Conservation (phyloP, 1,284 basidiomycete genomes). For the Xerocomus nothofagi region DNA sequence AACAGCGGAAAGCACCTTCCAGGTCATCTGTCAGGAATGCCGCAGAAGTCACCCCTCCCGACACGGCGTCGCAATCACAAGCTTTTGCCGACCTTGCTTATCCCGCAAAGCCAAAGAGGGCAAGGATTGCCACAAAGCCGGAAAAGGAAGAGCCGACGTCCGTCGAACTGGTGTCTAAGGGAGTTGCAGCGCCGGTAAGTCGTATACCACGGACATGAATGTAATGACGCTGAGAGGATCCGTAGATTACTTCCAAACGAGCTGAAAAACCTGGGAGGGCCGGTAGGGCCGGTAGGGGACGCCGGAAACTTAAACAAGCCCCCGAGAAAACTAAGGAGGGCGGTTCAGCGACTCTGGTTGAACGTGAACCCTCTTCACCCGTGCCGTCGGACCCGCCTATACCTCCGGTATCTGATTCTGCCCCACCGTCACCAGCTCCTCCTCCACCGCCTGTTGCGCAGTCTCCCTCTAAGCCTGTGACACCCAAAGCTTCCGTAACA, state of each 20-base stretch:
- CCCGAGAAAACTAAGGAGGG: slow-evolving; percentile 20
- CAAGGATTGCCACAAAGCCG: slow-evolving; percentile 27
- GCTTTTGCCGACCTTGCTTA: slow-evolving; percentile 21
- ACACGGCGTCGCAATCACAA: slow-evolving; percentile 16
- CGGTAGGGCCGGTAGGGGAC: slow-evolving; percentile 19
- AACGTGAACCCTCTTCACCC: slow-evolving; percentile 16
- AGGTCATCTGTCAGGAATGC: slow-evolving; percentile 20
- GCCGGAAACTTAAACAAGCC: slow-evolving; percentile 25
- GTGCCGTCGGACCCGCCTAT: slow-evolving; percentile 15
- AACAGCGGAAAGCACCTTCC: slow-evolving; percentile 32
- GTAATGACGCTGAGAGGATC: slow-evolving; percentile 7
- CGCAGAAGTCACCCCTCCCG: slow-evolving; percentile 15
- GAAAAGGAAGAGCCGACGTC: slow-evolving; percentile 29
- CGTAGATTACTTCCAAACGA: slow-evolving; percentile 15
- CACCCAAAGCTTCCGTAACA: slow-evolving; percentile 37
- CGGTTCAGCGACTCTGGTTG: slow-evolving; percentile 4
- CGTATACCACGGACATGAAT: not conserved
- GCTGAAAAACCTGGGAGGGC: slow-evolving; percentile 15
- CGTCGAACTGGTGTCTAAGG: slow-evolving; percentile 7
- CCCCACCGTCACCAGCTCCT: slow-evolving; percentile 4
- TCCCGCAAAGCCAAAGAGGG: slow-evolving; percentile 33
- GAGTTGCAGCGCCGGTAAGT: slow-evolving; percentile 20
- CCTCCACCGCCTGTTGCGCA: slow-evolving; percentile 13
- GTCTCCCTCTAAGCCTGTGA: slow-evolving; percentile 25
- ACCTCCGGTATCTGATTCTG: slow-evolving; percentile 18